phyloP scores from a whole-genome alignment of 805 yeast species.

The Cyberlindnera veronae region DNA sequence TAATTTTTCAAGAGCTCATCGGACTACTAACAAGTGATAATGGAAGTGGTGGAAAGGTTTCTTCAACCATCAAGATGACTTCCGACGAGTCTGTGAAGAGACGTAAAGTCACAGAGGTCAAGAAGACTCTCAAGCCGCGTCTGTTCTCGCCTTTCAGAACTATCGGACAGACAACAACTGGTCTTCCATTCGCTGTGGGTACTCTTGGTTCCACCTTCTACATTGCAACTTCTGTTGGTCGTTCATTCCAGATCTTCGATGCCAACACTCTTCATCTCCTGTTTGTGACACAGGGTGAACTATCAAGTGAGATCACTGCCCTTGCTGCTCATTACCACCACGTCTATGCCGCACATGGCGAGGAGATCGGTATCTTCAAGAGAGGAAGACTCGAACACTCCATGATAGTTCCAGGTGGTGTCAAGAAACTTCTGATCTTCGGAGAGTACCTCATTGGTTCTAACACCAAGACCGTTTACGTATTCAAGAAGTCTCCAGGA shows the following conservation, averaged over 20 bases:
- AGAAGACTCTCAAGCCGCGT: constrained; percentile 36
- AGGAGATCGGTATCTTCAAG: constrained; percentile 69
- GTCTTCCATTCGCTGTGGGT: constrained; percentile 82
- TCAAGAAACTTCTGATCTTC: constrained; percentile 57
- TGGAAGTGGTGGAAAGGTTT: background rate
- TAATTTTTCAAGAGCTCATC: constrained; percentile 6
- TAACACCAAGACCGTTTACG: constrained; percentile 43
- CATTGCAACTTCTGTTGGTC: constrained; percentile 86
- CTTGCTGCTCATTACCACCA: constrained; percentile 80
- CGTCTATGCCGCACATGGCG: constrained; percentile 74
- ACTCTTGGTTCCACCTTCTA: constrained; percentile 85
- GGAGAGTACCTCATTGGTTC: constrained; percentile 75
- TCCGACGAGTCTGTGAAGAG: constrained; percentile 15
- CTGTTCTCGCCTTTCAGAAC: constrained; percentile 84
- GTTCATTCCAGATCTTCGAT: constrained; percentile 88
- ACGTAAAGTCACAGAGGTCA: constrained; percentile 14
- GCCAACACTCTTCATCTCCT: constrained; percentile 79
- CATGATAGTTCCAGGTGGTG: constrained; percentile 34
- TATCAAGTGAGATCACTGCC: constrained; percentile 64
- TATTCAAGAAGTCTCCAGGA: constrained; percentile 49
- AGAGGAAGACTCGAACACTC: constrained; percentile 64
- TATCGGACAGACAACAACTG: constrained; percentile 89
- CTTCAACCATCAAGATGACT: constrained; percentile 7
- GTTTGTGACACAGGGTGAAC: constrained; percentile 80
- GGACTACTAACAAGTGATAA: too few species aligned